Percentiles rank a stretch among this genome's conserved stretches.
These are phyloP conservation scores for Dothistroma pini DNA, from an alignment of 2,329 filamentous ascomycete genomes.

Conservation along the genomic window DNA sequence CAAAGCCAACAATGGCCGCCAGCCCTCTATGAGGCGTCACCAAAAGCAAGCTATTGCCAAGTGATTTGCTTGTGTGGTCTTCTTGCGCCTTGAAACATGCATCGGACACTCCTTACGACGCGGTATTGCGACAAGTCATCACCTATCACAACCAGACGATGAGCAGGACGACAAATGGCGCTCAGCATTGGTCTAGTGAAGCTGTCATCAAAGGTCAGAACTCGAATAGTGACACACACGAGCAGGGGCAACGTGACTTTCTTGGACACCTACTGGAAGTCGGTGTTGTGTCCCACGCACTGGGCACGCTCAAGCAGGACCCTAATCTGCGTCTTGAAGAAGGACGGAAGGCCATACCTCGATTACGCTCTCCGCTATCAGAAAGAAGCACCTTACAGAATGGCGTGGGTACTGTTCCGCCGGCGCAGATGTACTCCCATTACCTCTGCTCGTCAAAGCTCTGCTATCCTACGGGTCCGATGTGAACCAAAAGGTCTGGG, in stretches of 20 bases:
- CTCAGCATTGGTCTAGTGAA: background rate
- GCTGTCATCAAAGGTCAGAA: background rate
- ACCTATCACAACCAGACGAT: background rate
- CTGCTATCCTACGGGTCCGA: background rate
- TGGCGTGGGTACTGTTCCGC: background rate
- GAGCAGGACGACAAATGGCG: background rate
- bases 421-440: background rate
- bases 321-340: background rate
- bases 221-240: background rate
- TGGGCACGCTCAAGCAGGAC: background rate
- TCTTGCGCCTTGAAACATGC: background rate
- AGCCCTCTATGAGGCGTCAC: too few species aligned
- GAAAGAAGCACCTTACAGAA: background rate
- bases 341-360: background rate
- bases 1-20: background rate
- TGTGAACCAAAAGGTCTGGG: slow-evolving; percentile 1
- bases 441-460: background rate
- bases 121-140: background rate
- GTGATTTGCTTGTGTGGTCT: background rate
- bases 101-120: background rate
- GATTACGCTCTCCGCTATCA: background rate
- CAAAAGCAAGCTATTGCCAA: background rate
- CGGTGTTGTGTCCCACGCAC: background rate
- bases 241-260: background rate
- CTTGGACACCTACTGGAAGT: background rate